Conservation (phyloP, 345 rosid genomes). For the Eucalyptus tenuipes region DNA sequence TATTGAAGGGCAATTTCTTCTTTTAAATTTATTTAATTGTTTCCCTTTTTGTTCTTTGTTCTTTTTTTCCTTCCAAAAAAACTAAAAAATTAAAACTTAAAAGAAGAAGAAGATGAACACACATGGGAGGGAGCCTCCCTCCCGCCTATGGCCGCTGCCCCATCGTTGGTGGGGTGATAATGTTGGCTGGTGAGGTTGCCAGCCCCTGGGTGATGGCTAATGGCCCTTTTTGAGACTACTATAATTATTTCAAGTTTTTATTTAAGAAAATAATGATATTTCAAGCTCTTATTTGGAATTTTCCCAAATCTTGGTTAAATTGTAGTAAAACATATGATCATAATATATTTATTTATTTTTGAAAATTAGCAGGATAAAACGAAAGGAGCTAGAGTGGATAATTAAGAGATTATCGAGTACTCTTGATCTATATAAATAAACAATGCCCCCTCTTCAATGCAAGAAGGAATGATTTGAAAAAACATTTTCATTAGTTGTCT, state of each 20-base stretch:
- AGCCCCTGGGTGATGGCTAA: rapidly evolving
- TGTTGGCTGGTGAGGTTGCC: rapidly evolving
- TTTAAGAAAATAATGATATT: rapidly evolving
- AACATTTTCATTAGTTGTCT: neutral
- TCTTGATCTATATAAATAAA: neutral
- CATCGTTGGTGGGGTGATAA: rapidly evolving
- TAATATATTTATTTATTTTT: no score
- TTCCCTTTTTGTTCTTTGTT: no score
- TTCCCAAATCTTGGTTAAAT: rapidly evolving
- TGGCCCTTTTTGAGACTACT: rapidly evolving
- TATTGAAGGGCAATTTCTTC: no score
- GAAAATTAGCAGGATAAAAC: neutral
- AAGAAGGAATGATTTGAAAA: neutral
- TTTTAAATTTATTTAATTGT: no score
- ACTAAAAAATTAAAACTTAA: no score
- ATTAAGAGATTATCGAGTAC: neutral
- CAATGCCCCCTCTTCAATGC: rapidly evolving
- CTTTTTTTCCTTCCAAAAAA: no score
- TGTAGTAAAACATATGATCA: no score
- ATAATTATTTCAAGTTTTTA: rapidly evolving
- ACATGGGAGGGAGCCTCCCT: no score
- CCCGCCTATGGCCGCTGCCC: rapidly evolving
- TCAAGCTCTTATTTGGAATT: rapidly evolving
- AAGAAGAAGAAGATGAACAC: rapidly evolving
- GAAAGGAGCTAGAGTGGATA: neutral